Conservation (phyloP, 2,329 filamentous ascomycete genomes). For the Colletotrichum musae region DNA sequence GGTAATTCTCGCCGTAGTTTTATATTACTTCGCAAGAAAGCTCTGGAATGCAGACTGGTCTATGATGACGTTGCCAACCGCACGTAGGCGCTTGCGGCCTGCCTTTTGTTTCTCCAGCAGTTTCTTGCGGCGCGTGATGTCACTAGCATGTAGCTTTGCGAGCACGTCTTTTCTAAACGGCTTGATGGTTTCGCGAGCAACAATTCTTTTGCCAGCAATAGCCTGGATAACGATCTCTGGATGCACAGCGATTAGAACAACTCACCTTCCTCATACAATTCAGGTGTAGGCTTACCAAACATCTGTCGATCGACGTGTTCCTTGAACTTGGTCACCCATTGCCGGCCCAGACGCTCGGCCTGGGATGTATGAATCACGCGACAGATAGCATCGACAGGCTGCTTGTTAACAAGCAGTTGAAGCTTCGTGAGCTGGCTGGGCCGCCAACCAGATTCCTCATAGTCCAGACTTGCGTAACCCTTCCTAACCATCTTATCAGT, state of each 20-base stretch:
- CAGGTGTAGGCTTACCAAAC: conserved; percentile 69
- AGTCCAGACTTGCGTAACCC: conserved; percentile 95
- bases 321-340: conserved; percentile 97
- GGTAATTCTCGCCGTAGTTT: too few species aligned
- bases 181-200: conserved; percentile 95
- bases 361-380: conserved; percentile 89
- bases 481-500: conserved; percentile 62
- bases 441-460: conserved; percentile 94
- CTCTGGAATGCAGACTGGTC: conserved; percentile 96
- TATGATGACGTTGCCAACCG: conserved; percentile 93
- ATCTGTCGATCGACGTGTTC: conserved; percentile 96
- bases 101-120: conserved; percentile 97
- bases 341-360: conserved; percentile 82
- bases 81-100: conserved; percentile 87
- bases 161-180: conserved; percentile 96
- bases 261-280: not conserved
- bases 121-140: conserved; percentile 86
- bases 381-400: conserved; percentile 94
- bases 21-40: conserved; percentile 82
- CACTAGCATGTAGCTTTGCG: conserved; percentile 92
- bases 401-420: conserved; percentile 93
- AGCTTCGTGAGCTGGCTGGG: conserved; percentile 87
- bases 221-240: conserved; percentile 93
- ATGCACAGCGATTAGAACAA: not conserved
- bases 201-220: conserved; percentile 83